These are phyloP conservation scores for Durio zibethinus DNA, from an alignment of 345 rosid genomes.

Conservation along the genomic window DNA sequence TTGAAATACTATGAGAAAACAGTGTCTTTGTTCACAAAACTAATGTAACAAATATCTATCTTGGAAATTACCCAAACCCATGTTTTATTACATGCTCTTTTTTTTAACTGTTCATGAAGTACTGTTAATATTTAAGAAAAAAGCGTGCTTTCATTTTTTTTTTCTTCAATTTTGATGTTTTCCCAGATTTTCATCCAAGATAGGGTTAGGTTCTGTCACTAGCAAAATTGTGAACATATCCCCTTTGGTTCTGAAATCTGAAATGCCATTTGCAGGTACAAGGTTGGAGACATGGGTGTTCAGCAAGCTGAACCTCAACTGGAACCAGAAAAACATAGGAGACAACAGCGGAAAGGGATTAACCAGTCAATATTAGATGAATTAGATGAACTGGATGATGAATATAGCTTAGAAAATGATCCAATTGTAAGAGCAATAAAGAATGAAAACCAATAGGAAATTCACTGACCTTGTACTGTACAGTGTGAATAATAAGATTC, in stretches of 20 bases:
- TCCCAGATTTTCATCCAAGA: not conserved
- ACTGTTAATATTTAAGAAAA: not conserved
- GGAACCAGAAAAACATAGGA: slow-evolving; percentile 74
- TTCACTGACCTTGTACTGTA: not conserved
- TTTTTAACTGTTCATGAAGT: no score
- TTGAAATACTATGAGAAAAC: not conserved
- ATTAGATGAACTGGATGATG: slow-evolving; percentile 56
- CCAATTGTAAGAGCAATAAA: slow-evolving; percentile 46
- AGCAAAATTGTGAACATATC: not conserved
- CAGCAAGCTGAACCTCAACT: slow-evolving; percentile 73
- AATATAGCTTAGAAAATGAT: slow-evolving; percentile 44
- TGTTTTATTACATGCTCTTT: not conserved
- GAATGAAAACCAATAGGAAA: slow-evolving; percentile 37
- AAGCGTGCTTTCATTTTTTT: not conserved
- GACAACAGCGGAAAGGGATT: slow-evolving; percentile 65
- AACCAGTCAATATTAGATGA: slow-evolving; percentile 63
- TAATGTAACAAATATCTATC: not conserved
- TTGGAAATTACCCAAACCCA: not conserved
- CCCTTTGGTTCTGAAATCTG: not conserved
- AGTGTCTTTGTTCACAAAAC: not conserved
- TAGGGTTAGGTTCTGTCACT: not conserved
- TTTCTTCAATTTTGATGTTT: not conserved
- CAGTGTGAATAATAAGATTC: slow-evolving; percentile 19
- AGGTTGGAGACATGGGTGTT: slow-evolving; percentile 66
- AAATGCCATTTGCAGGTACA: slow-evolving; percentile 43